These are phyloP conservation scores for Vigna trinervia DNA, from an alignment of 306 rosid species.

Conservation along the genomic window DNA sequence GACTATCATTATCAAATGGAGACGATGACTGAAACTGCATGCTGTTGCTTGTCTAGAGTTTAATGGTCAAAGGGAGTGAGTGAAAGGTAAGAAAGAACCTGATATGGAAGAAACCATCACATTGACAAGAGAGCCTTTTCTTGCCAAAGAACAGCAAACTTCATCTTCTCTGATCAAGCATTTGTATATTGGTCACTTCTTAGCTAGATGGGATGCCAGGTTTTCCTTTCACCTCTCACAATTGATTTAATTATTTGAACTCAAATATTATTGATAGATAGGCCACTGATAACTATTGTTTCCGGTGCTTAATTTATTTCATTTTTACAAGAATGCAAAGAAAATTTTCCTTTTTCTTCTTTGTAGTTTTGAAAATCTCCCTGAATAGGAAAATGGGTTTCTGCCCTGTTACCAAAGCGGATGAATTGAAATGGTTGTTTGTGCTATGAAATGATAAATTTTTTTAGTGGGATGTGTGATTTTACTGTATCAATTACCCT, in stretches of 20 bases:
- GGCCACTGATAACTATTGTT: not conserved
- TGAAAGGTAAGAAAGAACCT: slow-evolving; percentile 12
- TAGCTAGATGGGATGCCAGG: slow-evolving; percentile 92
- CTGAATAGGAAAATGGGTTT: slow-evolving; percentile 10
- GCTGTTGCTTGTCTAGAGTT: slow-evolving; percentile 9
- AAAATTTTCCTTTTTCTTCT: not conserved
- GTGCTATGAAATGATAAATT: slow-evolving; percentile 17
- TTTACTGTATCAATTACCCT: not conserved
- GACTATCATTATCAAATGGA: not conserved
- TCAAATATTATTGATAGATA: not conserved
- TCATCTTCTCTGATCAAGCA: slow-evolving; percentile 56
- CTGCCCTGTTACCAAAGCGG: slow-evolving; percentile 1
- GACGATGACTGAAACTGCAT: not conserved
- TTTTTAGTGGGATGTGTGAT: not conserved
- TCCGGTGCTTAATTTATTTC: slow-evolving; percentile 2
- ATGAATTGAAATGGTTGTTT: slow-evolving; percentile 4
- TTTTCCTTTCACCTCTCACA: slow-evolving; percentile 29
- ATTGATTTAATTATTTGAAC: not conserved
- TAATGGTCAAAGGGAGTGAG: not conserved
- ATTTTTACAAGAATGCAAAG: not conserved
- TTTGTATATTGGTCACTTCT: slow-evolving; percentile 69
- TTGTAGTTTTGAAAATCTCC: not conserved
- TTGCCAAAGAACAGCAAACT: slow-evolving; percentile 40
- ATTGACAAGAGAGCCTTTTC: slow-evolving; percentile 45
- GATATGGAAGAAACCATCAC: slow-evolving; percentile 46